Conservation (phyloP, 2,329 filamentous ascomycete genomes). For the Talaromyces sp. region DNA sequence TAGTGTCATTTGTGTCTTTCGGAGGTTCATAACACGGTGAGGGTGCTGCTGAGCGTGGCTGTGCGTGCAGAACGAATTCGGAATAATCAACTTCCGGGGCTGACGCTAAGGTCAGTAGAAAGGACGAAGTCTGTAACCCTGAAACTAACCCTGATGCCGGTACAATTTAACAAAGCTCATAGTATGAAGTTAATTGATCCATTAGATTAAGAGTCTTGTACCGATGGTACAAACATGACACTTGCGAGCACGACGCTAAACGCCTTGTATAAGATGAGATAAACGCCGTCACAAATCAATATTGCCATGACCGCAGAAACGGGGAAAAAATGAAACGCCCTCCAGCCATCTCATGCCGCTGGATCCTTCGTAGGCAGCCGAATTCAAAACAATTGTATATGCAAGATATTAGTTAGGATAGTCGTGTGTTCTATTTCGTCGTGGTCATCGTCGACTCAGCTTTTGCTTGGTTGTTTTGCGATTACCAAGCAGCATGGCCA, state of each 20-base stretch:
- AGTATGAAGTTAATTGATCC: neutral
- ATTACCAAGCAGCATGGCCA: slow-evolving; percentile 53
- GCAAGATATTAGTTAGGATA: neutral
- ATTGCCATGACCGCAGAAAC: neutral
- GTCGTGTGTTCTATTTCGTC: neutral
- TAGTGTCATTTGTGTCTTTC: neutral
- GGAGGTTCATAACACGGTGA: neutral
- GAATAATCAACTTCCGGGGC: neutral
- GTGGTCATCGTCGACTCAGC: neutral
- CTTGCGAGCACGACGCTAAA: neutral
- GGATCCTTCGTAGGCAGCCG: neutral
- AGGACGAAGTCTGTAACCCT: neutral
- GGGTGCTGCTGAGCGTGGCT: neutral
- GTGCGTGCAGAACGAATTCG: neutral
- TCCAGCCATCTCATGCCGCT: neutral
- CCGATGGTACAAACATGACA: neutral
- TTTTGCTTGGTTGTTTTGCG: neutral
- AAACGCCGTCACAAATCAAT: neutral
- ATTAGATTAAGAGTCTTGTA: neutral
- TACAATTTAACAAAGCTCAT: no score
- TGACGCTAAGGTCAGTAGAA: neutral
- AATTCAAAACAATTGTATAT: neutral
- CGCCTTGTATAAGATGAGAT: neutral
- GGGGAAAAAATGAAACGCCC: neutral
- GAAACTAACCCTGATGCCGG: neutral